Evolutionary conservation across 306 rosid species (phyloP).

Genomic region (Trifolium fragiferum): DNA sequence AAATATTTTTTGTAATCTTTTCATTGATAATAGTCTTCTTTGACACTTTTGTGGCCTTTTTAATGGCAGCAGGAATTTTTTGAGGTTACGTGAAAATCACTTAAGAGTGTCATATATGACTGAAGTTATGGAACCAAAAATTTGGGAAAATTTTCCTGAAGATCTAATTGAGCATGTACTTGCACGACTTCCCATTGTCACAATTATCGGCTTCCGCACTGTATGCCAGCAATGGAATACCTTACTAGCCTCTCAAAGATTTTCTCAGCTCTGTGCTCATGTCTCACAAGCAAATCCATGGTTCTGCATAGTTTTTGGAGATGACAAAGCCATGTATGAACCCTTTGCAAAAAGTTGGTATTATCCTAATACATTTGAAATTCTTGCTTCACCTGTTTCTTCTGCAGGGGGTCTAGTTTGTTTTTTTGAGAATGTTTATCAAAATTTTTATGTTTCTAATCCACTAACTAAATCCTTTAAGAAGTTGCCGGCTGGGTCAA

Average conservation of each 20-base stretch:
- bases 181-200: conserved; percentile 83
- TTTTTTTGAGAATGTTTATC: conserved; percentile 59
- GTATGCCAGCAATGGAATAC: conserved; percentile 87
- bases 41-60: no score
- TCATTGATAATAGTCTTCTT: no score
- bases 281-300: conserved; percentile 73
- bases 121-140: conserved; percentile 63
- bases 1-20: no score
- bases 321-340: conserved; percentile 76
- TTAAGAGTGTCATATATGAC: conserved; percentile 8
- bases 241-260: conserved; percentile 72
- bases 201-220: conserved; percentile 78
- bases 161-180: conserved; percentile 84
- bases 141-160: conserved; percentile 89
- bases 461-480: conserved; percentile 78
- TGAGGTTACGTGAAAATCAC: no score
- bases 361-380: conserved; percentile 60
- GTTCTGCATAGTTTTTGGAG: conserved; percentile 76
- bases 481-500: conserved; percentile 75
- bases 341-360: conserved; percentile 84
- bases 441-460: conserved; percentile 76
- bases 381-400: conserved; percentile 68
- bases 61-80: no score
- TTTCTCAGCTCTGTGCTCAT: conserved; percentile 68
- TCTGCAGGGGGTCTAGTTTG: conserved; percentile 93